Base-by-base conservation (phyloP, 306 rosid species). In the Ochetophila trinervis region DNA sequence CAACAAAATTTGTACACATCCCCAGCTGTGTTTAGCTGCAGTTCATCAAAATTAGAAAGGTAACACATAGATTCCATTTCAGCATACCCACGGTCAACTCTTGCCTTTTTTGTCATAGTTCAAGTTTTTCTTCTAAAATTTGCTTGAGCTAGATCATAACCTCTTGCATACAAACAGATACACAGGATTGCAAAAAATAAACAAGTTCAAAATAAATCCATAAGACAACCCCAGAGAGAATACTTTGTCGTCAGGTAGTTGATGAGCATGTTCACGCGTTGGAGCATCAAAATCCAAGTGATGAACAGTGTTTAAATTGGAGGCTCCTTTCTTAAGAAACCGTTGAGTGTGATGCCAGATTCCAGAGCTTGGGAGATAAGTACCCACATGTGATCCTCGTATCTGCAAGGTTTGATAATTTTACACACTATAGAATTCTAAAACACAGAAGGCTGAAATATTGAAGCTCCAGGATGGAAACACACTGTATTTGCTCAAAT, bases 271-370 rank as follows among this genome's bases (percentile, higher is more conserved):
- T 84, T 93, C 99, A 49, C 99, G 99, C 32, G 99, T 93, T 48
- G 97, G 91, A 63, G 99, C 99, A 80, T 93, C 99, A 67, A 90
- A 90, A 76, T 93, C 99, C 87, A 93, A 73, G 87, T 93, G 99
- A 69, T 81, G 91, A 81, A 93, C 68, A 53, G 82, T 55, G 61
- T 87, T 86, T 68, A 72, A 14, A 70, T 73, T 82, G 66, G 86
- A 83, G 60, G 68, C 57, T 70, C 91, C 91, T 83, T 77, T 93
- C 82, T 83, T 86, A 48, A 93, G 86, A 80, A 81, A 78, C 20
- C 90, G 82, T 66, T 90, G 99, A 72, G 97, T 93, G 60, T 88
- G 93, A 77, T 80, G 93, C 97, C 99, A 93, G 70, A 93, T 85
- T 68, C 99, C 97, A 73, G 96, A 86, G 71, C 78, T 84, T 32